Base-by-base conservation (phyloP, 1,139 yeast species). In the Yamadazyma buinensis region DNA sequence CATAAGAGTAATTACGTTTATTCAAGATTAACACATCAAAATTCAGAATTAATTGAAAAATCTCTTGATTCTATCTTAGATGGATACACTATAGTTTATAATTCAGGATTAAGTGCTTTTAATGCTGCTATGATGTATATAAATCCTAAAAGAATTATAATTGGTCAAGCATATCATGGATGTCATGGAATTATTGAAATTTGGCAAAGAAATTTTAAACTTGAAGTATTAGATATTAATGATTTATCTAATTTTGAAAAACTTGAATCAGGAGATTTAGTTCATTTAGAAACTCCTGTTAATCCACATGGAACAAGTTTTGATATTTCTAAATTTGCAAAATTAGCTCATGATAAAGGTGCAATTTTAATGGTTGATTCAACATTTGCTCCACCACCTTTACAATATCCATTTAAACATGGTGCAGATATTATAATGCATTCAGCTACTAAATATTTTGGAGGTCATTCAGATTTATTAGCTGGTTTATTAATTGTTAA, bases 351-450 rank as follows among this genome's bases (percentile, higher is more conserved):
- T 52, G 61, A 67, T 0, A 31, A 31, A 21, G 30, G 28, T 15
- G 95, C 95, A 0, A 54, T 66, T 17, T 57, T 90, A 18, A 52
- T 80, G 18, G 82, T 88, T 7, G 97, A 90, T 55, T 76, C 96
- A 1, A 90, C 97, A 0, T 81, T 90, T 56, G 97, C 95, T 3
- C 97, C 97, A 17, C 95, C 95, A 12, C 96, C 96, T 7, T 62
- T 88, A 37, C 88, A 80, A 52, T 75, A 84, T 45, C 92, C 95
- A 5, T 87, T 86, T 60, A 66, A 71, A 26, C 81, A 72, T 47
- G 95, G 92, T 29, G 95, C 83, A 22, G 96, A 88, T 55, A 59
- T 85, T 49, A 77, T 88, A 12, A 64, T 90, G 77, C 96, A 88
- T 59, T 85, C 95, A 1, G 95, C 90, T 1, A 86, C 96, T 3